Evolutionary conservation across 2,329 filamentous ascomycete genomes (phyloP), one percentile per base, ranked within the genome.

Genomic region (Malbranchea zuffiana): DNA sequence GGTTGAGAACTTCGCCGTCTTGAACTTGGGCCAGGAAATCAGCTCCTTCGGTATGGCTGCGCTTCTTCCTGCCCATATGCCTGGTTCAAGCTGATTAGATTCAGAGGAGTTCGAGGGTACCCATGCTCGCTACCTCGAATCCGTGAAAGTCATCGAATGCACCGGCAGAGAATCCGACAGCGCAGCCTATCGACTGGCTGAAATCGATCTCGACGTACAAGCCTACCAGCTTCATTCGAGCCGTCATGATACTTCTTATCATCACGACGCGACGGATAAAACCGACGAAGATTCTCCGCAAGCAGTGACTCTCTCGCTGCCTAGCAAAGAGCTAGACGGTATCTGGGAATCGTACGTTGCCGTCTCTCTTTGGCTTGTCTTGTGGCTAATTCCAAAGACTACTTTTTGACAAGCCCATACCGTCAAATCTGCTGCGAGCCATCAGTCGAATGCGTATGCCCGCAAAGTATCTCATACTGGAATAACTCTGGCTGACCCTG

Each of bases 351-450:
- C 63, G 43, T 61, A 54, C 11, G 55, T 17, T 29, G 10, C 8
- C 25, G 13, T 19, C 6, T 25, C 11, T 6, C 8, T 2, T 4
- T 18, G n/a, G n/a, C n/a, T n/a, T n/a, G n/a, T n/a, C n/a, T n/a
- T n/a, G 4, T 26, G 17, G n/a, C 28, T 41, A 8, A 30, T 27
- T 15, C 20, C 25, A 4, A 33, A 58, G 58, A 2, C 54, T 71
- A 2, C 47, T 66, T 3, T 70, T 63, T 45, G 60, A 62, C 20
- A 52, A 64, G 17, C 49, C 51, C 4, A 55, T 70, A 10, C 60
- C 61, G 3, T 52, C 61, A 16, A 53, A 49, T 18, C 48, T 67
- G 2, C 57, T 69, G 2, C 53, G 59, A 16, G 55, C 60, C 21
- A 49, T 61, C 6, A 59, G 49, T 6, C 56, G 63, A 6, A 63